Conservation (phyloP, 163 green algal genomes). For the Scenedesmus sp. region DNA sequence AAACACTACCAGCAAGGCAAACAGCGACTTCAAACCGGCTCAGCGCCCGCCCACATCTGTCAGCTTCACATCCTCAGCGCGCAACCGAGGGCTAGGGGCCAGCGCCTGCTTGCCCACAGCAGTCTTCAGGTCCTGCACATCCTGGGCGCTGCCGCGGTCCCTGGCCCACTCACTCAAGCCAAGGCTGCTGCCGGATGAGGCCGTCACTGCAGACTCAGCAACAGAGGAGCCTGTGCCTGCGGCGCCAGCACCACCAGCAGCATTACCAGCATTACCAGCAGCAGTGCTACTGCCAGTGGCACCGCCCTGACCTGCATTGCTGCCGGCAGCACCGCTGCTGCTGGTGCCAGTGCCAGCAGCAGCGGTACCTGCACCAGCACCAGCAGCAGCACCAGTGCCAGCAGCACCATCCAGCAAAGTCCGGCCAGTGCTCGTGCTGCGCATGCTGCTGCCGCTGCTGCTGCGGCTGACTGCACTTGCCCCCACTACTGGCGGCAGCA, state of each 20-base stretch:
- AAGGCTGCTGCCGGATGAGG: not conserved
- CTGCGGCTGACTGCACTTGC: not conserved
- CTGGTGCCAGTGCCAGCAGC: not conserved
- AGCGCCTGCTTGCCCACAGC: not conserved
- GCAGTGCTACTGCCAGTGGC: not conserved
- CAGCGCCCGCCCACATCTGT: not conserved
- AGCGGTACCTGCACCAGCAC: not conserved
- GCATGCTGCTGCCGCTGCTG: too few species aligned
- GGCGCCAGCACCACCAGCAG: not conserved
- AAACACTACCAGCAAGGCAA: not conserved
- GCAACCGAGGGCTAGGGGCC: not conserved
- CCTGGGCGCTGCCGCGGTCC: not conserved
- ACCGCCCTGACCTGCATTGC: not conserved
- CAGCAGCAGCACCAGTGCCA: slow-evolving; percentile 1
- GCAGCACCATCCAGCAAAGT: not conserved
- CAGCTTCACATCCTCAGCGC: not conserved
- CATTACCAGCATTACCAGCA: not conserved
- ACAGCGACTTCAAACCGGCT: not conserved
- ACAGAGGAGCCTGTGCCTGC: not conserved
- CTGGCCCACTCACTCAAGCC: not conserved
- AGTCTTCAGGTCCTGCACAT: not conserved
- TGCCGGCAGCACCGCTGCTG: not conserved
- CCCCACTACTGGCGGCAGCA: not conserved
- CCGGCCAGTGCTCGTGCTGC: not conserved
- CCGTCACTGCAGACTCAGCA: not conserved